Conservation (phyloP, 208 protist genomes). For the Leishmania gerbilli region DNA sequence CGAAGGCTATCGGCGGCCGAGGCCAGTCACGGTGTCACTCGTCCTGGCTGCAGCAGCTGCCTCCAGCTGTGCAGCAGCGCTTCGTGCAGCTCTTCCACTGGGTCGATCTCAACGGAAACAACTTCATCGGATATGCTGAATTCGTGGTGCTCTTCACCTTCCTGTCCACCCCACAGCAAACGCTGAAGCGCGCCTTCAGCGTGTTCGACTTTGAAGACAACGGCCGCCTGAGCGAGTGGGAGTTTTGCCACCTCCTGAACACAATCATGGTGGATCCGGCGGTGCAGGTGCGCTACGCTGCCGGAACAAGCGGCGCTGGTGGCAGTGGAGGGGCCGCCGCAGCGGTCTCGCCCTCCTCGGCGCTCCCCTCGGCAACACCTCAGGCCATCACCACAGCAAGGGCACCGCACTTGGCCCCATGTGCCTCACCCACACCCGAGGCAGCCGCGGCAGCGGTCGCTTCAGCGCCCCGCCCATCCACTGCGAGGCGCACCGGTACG, state of each 20-base stretch:
- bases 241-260: conserved; percentile 60
- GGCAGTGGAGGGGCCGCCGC: background rate
- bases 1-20: background rate
- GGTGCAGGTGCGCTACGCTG: conserved; percentile 41
- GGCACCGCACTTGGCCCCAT: background rate
- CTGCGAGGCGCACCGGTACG: background rate
- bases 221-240: conserved; percentile 38
- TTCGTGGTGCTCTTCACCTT: conserved; percentile 77
- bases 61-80: conserved; percentile 25
- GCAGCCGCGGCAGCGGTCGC: background rate
- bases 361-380: background rate
- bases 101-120: conserved; percentile 56
- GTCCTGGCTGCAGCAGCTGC: conserved; percentile 16
- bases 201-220: conserved; percentile 61
- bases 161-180: conserved; percentile 46
- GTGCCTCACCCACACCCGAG: background rate
- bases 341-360: background rate
- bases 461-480: background rate
- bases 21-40: background rate
- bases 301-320: background rate
- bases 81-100: conserved; percentile 40
- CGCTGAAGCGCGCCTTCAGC: conserved; percentile 53
- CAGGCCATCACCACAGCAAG: background rate
- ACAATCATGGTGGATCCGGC: conserved; percentile 73
- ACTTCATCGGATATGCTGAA: conserved; percentile 60